Percentiles rank a stretch among this genome's conserved stretches.
Conservation (phyloP, 1,284 basidiomycete species). For the Stereum hirsutum region DNA sequence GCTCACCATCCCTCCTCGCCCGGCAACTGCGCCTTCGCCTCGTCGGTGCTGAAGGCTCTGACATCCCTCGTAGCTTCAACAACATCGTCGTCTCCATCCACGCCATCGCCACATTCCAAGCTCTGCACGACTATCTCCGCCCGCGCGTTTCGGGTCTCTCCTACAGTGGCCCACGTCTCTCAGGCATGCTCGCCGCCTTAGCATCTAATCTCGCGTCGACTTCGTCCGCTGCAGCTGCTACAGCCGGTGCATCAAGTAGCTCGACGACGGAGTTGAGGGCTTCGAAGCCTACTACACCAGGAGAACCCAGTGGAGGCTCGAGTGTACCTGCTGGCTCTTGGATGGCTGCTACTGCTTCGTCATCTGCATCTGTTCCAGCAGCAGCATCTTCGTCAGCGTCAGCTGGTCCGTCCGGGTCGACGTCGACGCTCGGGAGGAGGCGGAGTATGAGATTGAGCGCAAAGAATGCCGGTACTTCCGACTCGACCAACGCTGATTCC, state of each 20-base stretch:
- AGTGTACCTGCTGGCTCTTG: too few relatives aligned
- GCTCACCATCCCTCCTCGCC: conserved; percentile 79
- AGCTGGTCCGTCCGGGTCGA: too few relatives aligned
- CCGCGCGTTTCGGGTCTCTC: conserved; percentile 79
- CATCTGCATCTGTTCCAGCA: conserved; percentile 22
- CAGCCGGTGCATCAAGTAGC: conserved; percentile 8
- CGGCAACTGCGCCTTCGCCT: conserved; percentile 82
- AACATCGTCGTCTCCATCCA: conserved; percentile 94
- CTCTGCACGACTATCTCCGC: conserved; percentile 88
- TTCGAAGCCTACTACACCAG: conserved; percentile 21
- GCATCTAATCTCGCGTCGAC: conserved; percentile 61
- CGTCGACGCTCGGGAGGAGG: conserved; percentile 48
- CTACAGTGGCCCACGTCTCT: conserved; percentile 60
- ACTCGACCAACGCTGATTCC: conserved; percentile 10
- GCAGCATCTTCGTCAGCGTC: conserved; percentile 11
- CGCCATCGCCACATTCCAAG: conserved; percentile 93
- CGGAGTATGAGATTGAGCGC: conserved; percentile 80
- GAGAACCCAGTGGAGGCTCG: conserved; percentile 17
- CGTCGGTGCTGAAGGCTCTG: conserved; percentile 80
- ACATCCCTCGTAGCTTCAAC: conserved; percentile 77
- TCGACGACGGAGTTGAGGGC: conserved; percentile 11
- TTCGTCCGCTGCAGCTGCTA: conserved; percentile 19
- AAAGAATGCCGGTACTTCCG: conserved; percentile 31
- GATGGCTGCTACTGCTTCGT: conserved; percentile 18
- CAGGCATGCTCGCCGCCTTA: conserved; percentile 86